Evolutionary conservation across 139 green algal species (phyloP).

Genomic region (Chlorella sorokiniana): DNA sequence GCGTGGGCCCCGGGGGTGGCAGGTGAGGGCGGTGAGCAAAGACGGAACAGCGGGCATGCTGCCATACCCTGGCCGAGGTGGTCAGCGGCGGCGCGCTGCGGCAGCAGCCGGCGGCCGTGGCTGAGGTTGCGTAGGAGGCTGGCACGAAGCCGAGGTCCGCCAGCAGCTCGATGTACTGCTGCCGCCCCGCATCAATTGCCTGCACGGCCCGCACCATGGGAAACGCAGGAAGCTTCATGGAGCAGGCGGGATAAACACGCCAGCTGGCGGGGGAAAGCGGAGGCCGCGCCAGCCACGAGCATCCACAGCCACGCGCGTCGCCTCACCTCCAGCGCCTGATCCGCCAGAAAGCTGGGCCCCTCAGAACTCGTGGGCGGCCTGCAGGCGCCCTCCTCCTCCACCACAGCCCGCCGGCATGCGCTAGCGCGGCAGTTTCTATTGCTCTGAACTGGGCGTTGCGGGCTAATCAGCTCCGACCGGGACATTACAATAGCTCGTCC

Average conservation of each 20-base stretch:
- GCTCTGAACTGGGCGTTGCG: too few species aligned
- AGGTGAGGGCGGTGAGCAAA: too few species aligned
- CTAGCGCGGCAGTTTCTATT: too few species aligned
- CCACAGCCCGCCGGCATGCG: constrained; percentile 15
- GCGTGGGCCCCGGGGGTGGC: too few species aligned
- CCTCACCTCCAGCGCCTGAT: constrained; percentile 39
- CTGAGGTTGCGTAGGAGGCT: constrained; percentile 19
- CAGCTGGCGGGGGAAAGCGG: too few species aligned
- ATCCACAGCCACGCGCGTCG: too few species aligned
- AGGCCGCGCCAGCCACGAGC: too few species aligned
- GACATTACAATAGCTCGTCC: too few species aligned
- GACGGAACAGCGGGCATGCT: too few species aligned
- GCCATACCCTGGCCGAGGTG: too few species aligned
- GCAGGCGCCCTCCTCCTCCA: constrained; percentile 25
- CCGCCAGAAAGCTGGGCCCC: constrained; percentile 32
- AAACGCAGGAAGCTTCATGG: background rate
- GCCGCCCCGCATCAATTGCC: constrained; percentile 63
- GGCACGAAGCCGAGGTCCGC: constrained; percentile 74
- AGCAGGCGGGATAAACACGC: too few species aligned
- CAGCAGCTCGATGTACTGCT: constrained; percentile 73
- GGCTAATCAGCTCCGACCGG: too few species aligned
- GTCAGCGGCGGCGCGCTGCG: background rate
- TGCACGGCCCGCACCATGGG: constrained; percentile 52
- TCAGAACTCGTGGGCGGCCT: constrained; percentile 29
- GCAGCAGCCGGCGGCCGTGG: background rate